Conservation (phyloP, 1,284 basidiomycete genomes). For the Prillingera fragicola region DNA sequence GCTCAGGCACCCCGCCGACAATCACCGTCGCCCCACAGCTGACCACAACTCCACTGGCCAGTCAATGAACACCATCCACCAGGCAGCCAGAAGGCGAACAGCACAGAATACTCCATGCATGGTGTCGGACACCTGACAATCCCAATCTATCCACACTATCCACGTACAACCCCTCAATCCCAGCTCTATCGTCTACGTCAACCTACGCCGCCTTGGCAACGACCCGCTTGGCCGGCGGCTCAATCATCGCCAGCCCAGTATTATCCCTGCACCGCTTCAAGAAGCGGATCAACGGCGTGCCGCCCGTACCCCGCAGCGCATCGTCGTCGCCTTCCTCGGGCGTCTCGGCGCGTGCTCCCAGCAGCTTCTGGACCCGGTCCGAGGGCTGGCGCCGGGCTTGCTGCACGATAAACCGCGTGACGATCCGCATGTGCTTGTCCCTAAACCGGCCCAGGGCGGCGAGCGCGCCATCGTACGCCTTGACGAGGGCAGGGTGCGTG, state of each 20-base stretch:
- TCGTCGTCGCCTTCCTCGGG: constrained; percentile 11
- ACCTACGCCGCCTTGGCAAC: neutral
- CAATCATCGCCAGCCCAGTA: constrained; percentile 62
- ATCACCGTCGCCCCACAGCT: too few relatives aligned
- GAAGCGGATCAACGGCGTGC: constrained; percentile 74
- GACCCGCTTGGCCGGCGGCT: too few relatives aligned
- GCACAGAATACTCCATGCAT: too few relatives aligned
- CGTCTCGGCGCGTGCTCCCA: constrained; percentile 19
- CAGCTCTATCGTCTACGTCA: neutral
- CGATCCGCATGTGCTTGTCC: constrained; percentile 82
- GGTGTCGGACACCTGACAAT: too few relatives aligned
- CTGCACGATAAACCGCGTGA: constrained; percentile 73
- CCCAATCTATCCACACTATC: neutral
- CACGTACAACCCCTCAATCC: neutral
- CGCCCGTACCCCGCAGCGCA: constrained; percentile 71
- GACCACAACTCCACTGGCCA: too few relatives aligned
- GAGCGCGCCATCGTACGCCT: constrained; percentile 70
- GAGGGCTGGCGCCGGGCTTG: constrained; percentile 52
- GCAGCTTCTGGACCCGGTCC: constrained; percentile 28
- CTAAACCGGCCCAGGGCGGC: constrained; percentile 70
- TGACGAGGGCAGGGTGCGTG: constrained; percentile 49
- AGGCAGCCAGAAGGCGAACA: too few relatives aligned
- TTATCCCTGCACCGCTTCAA: constrained; percentile 71
- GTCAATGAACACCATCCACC: too few relatives aligned
- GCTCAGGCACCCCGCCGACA: too few relatives aligned